These are phyloP conservation scores for Cucumis hystrix DNA, from an alignment of 306 rosid species.

Conservation along the genomic window DNA sequence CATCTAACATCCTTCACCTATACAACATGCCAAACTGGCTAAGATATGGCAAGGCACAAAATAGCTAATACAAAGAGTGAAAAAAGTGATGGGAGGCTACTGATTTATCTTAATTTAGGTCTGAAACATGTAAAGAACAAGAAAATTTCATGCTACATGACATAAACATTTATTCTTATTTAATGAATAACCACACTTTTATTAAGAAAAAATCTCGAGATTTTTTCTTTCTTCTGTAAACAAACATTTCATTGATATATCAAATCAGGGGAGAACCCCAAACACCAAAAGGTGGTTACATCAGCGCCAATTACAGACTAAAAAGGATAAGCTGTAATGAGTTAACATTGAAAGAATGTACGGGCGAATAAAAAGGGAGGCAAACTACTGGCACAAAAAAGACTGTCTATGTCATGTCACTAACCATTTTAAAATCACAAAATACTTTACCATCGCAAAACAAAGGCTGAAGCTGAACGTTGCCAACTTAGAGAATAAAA, in stretches of 20 bases:
- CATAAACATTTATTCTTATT: background rate
- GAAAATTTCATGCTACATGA: background rate
- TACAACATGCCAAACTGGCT: slow-evolving; percentile 12
- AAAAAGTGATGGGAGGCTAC: background rate
- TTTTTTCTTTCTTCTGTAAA: too few species aligned
- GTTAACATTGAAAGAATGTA: too few species aligned
- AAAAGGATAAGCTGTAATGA: too few species aligned
- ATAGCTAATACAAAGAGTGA: background rate
- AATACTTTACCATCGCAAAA: background rate
- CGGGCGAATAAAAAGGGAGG: too few species aligned
- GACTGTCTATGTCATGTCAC: too few species aligned
- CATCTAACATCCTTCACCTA: slow-evolving; percentile 97
- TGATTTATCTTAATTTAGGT: background rate
- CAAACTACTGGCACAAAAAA: too few species aligned
- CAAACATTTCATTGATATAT: too few species aligned
- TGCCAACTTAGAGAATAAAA: background rate
- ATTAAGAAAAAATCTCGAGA: too few species aligned
- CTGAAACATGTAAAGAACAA: background rate
- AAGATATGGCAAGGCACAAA: background rate
- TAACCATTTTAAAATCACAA: background rate
- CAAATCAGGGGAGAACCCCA: too few species aligned
- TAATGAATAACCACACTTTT: too few species aligned
- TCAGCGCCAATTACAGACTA: too few species aligned
- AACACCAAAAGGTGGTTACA: too few species aligned
- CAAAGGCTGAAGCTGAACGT: background rate